Conservation (phyloP, 2,329 filamentous ascomycete genomes). For the Stemphylium vesicarium region DNA sequence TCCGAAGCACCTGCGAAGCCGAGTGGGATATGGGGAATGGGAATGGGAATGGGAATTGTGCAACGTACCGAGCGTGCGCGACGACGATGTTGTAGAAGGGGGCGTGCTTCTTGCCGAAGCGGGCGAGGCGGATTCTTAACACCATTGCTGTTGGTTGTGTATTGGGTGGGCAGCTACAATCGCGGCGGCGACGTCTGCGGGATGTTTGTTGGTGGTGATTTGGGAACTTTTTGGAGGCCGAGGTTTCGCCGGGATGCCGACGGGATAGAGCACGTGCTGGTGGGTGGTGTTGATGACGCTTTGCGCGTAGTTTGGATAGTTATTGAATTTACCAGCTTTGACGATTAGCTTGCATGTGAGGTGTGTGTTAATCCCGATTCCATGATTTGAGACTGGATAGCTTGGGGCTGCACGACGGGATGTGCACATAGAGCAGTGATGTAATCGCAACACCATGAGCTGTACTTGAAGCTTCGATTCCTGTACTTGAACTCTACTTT, state of each 20-base stretch:
- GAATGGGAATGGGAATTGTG: neutral
- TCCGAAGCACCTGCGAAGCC: neutral
- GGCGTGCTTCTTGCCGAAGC: slow-evolving; percentile 86
- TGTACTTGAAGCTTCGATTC: neutral
- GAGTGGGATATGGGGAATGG: neutral
- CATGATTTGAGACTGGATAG: neutral
- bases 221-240: slow-evolving; percentile 21
- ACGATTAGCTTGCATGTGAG: too few relatives aligned
- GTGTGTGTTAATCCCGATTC: too few relatives aligned
- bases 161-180: neutral
- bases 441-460: slow-evolving; percentile 33
- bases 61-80: slow-evolving; percentile 81
- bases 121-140: slow-evolving; percentile 88
- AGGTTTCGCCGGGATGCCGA: slow-evolving; percentile 14
- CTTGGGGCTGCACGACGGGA: neutral
- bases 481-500: neutral
- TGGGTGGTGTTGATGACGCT: neutral
- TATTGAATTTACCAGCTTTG: too few relatives aligned
- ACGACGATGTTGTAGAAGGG: slow-evolving; percentile 99
- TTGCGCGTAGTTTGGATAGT: neutral
- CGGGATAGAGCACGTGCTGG: slow-evolving; percentile 12
- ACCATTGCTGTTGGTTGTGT: slow-evolving; percentile 67
- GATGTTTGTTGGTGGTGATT: slow-evolving; percentile 6
- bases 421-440: slow-evolving; percentile 29
- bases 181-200: neutral